A percentile compares a stretch with the other conserved stretches of the same genome.
Conservation (phyloP, 2,329 filamentous ascomycete species). For the Ceratocystis lukuohia region DNA sequence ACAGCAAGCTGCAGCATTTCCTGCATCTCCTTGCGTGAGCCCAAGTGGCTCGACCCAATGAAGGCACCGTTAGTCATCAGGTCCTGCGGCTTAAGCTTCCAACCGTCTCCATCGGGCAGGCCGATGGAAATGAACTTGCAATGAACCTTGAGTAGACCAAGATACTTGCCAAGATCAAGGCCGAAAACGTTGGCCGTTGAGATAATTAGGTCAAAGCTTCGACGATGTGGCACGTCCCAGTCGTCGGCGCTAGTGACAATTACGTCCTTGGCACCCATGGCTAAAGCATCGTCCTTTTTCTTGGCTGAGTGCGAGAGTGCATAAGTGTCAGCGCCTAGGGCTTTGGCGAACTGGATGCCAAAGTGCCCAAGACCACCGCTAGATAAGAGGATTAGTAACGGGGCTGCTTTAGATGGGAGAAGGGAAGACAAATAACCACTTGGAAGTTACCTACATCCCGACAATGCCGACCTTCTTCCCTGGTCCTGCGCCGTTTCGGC, state of each 20-base stretch:
- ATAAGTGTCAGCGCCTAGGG: slow-evolving; percentile 42
- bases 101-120: slow-evolving; percentile 62
- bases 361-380: slow-evolving; percentile 55
- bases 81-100: slow-evolving; percentile 57
- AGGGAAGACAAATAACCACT: not conserved
- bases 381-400: not conserved
- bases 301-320: slow-evolving; percentile 42
- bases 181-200: slow-evolving; percentile 54
- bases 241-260: slow-evolving; percentile 40
- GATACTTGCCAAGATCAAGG: slow-evolving; percentile 58
- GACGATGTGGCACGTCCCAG: slow-evolving; percentile 39
- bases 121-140: slow-evolving; percentile 69
- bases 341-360: slow-evolving; percentile 51
- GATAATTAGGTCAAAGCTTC: slow-evolving; percentile 58
- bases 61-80: slow-evolving; percentile 63
- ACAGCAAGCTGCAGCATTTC: slow-evolving; percentile 59
- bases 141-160: slow-evolving; percentile 68
- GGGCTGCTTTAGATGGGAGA: not conserved
- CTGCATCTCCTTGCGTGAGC: slow-evolving; percentile 55
- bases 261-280: slow-evolving; percentile 43
- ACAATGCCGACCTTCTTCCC: slow-evolving; percentile 64
- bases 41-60: slow-evolving; percentile 58
- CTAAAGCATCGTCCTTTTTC: slow-evolving; percentile 41
- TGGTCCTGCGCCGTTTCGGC: slow-evolving; percentile 56
- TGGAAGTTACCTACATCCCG: slow-evolving; percentile 33